Evolutionary conservation across 495 filamentous ascomycete genomes (phyloP).

Genomic region (Daldinia loculata): DNA sequence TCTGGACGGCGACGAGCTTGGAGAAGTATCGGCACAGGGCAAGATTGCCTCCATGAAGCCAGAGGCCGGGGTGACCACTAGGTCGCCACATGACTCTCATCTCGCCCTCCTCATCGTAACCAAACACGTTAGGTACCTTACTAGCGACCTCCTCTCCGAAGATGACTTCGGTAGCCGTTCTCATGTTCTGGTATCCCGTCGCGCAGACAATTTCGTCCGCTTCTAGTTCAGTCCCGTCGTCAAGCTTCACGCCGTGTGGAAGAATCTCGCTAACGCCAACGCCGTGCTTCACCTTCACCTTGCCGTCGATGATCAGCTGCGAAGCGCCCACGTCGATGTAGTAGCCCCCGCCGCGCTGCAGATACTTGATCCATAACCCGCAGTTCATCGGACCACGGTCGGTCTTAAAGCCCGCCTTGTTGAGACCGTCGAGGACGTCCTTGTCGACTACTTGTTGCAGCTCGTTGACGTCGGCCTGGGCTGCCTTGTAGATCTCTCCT

Average conservation of each 20-base stretch:
- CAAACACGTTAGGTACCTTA: slow-evolving; percentile 76
- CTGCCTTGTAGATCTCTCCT: slow-evolving; percentile 64
- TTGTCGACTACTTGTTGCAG: slow-evolving; percentile 61
- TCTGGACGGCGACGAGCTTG: slow-evolving; percentile 76
- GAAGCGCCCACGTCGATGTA: slow-evolving; percentile 84
- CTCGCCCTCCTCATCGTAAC: slow-evolving; percentile 80
- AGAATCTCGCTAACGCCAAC: slow-evolving; percentile 69
- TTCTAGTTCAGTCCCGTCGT: slow-evolving; percentile 70
- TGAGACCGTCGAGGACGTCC: slow-evolving; percentile 66
- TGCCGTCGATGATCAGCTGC: slow-evolving; percentile 76
- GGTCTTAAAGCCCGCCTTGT: slow-evolving; percentile 71
- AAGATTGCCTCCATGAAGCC: slow-evolving; percentile 86
- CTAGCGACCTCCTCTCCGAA: slow-evolving; percentile 77
- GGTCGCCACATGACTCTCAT: slow-evolving; percentile 73
- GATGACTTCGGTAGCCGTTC: slow-evolving; percentile 65
- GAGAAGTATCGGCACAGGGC: slow-evolving; percentile 78
- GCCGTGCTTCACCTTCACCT: slow-evolving; percentile 79
- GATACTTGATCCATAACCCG: slow-evolving; percentile 78
- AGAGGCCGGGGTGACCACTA: slow-evolving; percentile 78
- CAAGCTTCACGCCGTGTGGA: slow-evolving; percentile 67
- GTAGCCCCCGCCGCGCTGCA: slow-evolving; percentile 79
- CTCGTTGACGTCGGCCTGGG: slow-evolving; percentile 61
- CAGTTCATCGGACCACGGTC: slow-evolving; percentile 71
- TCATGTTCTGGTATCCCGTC: slow-evolving; percentile 87
- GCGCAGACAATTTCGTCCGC: slow-evolving; percentile 86